Base-by-base conservation (phyloP, 345 rosid genomes). In the Euphorbia pulcherrima region DNA sequence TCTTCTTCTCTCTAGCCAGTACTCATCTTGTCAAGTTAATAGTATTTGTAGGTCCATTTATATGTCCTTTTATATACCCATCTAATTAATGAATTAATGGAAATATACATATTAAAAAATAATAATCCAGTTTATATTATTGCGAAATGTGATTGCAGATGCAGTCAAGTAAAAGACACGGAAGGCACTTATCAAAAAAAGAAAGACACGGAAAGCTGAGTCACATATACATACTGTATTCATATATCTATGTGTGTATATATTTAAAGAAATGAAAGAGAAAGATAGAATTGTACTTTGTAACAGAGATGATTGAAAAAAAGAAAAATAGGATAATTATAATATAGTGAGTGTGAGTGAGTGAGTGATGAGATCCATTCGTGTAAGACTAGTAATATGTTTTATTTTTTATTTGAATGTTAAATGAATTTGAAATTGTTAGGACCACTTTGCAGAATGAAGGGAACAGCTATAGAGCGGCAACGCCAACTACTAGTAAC, bases 401-500 rank as follows among this genome's bases (percentile, higher is more conserved):
- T 23, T 26, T 24, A 9, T 17, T 48, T 48, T 48, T 48, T 48
- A 14, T 10, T 47, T 47, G 37, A 33, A 33, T 14, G 14, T 47
- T 2, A 47, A 8, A 16, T 56, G 2, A 56, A 24, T 26, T 14
- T 56, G 27, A 27, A 24, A 26, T n/a, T n/a, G 28, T 57, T 67
- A 65, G 86, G 83, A 82, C 82, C 82, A 80, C 83, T 50, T 72
- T 44, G 57, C 69, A 67, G 77, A 65, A 76, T 60, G 74, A 30
- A 82, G 80, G 78, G 83, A 77, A 75, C 83, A 70, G 78, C 82
- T 68, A 83, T 83, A 75, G 80, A 78, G 80, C 80, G 68, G 61
- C 73, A 83, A 65, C 83, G 73, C 73, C 83, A 80, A 80, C 78
- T 77, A 37, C 20, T 68, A 68, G 66, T 41, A 73, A 69, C n/a